Evolutionary conservation across 2,329 filamentous ascomycete species (phyloP).

Genomic region (Fusarium multiceps): DNA sequence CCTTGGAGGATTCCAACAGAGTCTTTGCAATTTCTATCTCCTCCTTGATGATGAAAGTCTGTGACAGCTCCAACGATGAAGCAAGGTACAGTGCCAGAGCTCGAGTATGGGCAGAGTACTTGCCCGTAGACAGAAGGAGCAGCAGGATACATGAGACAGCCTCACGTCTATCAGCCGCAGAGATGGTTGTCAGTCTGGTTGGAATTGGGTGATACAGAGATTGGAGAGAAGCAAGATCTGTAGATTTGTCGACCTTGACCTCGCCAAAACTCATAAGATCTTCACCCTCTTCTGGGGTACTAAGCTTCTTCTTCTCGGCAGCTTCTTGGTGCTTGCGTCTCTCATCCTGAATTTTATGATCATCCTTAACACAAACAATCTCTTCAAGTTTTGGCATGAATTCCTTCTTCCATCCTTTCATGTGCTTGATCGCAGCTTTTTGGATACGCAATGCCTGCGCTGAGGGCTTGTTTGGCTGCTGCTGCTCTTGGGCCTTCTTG

Average conservation of each 20-base stretch:
- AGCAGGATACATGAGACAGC: slow-evolving; percentile 77
- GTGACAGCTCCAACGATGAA: slow-evolving; percentile 72
- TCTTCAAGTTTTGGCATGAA: slow-evolving; percentile 78
- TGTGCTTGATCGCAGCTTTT: slow-evolving; percentile 71
- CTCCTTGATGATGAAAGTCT: slow-evolving; percentile 71
- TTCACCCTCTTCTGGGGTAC: slow-evolving; percentile 51
- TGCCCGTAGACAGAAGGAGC: slow-evolving; percentile 76
- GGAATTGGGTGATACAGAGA: slow-evolving; percentile 64
- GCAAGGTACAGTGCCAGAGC: slow-evolving; percentile 74
- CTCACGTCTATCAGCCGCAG: slow-evolving; percentile 68
- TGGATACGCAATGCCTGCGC: slow-evolving; percentile 52
- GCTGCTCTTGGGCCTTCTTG: slow-evolving; percentile 27
- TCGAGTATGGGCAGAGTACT: slow-evolving; percentile 80
- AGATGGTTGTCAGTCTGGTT: slow-evolving; percentile 66
- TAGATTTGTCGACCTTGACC: slow-evolving; percentile 48
- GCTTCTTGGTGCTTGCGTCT: slow-evolving; percentile 58
- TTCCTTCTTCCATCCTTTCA: slow-evolving; percentile 80
- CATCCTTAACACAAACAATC: slow-evolving; percentile 66
- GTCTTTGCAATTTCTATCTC: slow-evolving; percentile 82
- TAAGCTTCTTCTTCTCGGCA: slow-evolving; percentile 53
- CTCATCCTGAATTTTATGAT: slow-evolving; percentile 59
- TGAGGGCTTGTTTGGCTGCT: slow-evolving; percentile 34
- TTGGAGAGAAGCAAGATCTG: slow-evolving; percentile 60
- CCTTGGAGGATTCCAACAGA: slow-evolving; percentile 72
- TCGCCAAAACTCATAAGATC: slow-evolving; percentile 58